Conservation (phyloP, 495 filamentous ascomycete genomes). For the Penicillium bialowiezense region DNA sequence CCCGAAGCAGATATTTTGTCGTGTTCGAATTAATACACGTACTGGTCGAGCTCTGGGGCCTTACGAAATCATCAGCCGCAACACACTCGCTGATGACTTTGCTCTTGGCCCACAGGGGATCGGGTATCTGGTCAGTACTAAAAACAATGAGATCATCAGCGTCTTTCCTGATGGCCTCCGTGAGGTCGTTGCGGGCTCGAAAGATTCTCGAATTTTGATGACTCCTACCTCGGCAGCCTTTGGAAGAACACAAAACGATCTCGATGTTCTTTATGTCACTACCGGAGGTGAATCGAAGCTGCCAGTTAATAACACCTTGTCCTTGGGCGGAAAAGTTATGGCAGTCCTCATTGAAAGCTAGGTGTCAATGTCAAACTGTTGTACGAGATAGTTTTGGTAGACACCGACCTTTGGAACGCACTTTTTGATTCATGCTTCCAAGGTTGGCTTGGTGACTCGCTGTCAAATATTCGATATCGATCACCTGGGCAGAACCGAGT, state of each 20-base stretch:
- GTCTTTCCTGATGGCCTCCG: not conserved
- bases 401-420: too few relatives aligned
- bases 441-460: too few relatives aligned
- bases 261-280: conserved; percentile 5
- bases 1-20: conserved; percentile 21
- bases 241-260: not conserved
- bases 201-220: not conserved
- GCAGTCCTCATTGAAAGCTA: not conserved
- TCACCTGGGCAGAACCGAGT: too few relatives aligned
- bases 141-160: conserved; percentile 1
- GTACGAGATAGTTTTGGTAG: too few relatives aligned
- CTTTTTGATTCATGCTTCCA: too few relatives aligned
- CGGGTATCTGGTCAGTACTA: conserved; percentile 3
- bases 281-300: conserved; percentile 6
- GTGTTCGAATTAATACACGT: conserved; percentile 24
- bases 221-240: not conserved
- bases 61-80: conserved; percentile 3
- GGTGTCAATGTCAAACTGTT: too few relatives aligned
- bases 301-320: not conserved
- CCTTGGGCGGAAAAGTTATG: conserved; percentile 8
- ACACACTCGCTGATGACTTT: conserved; percentile 6
- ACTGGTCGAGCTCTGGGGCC: conserved; percentile 14
- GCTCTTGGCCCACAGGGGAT: not conserved
- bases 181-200: not conserved
- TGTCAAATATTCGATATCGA: too few relatives aligned